Base-by-base conservation (phyloP, 2,329 filamentous ascomycete genomes). In the Boeremia lycopersici region DNA sequence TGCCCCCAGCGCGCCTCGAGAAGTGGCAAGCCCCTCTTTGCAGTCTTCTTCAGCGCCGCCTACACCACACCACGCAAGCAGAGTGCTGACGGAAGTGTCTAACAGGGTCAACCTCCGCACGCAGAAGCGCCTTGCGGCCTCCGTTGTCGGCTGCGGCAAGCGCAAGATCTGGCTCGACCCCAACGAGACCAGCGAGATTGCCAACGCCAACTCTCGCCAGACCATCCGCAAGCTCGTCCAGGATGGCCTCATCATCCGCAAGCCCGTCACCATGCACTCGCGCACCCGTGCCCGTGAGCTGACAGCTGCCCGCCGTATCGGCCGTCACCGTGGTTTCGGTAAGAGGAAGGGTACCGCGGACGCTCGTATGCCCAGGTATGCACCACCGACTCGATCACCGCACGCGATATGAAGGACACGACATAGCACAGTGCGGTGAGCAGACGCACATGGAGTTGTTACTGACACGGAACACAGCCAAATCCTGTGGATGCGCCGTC, bases 151-250 rank as follows among this genome's bases (percentile, higher is more conserved):
- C 87, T 96, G 91, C 86, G 95, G 95, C 81, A 89, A 99, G 90
- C 91, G 93, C 89, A 99, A 99, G 91, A 96, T 99, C 85, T 99
- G 95, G 95, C 93, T 99, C 80, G 95, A 99, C 84, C 95, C 95
- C 82, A 98, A 96, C 82, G 95, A 99, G 86, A 88, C 93, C 84
- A 95, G 84, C 86, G 95, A 99, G 85, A 99, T 99, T 85, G 92
- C 90, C 86, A 98, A 97, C 83, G 95, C 95, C 89, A 99, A 99
- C 90, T 98, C 93, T 77, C 93, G 95, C 78, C 93, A 98, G 86
- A 97, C 93, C 74, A 89, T 99, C 88, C 93, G 96, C 86, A 99
- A 99, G 87, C 91, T 99, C 82, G 89, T 98, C 79, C 86, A 90
- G 83, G 96, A 99, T 96, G 96, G 95, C 84, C 91, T 99, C 81